Conservation (phyloP, 495 filamentous ascomycete genomes). For the Neurospora sp. region DNA sequence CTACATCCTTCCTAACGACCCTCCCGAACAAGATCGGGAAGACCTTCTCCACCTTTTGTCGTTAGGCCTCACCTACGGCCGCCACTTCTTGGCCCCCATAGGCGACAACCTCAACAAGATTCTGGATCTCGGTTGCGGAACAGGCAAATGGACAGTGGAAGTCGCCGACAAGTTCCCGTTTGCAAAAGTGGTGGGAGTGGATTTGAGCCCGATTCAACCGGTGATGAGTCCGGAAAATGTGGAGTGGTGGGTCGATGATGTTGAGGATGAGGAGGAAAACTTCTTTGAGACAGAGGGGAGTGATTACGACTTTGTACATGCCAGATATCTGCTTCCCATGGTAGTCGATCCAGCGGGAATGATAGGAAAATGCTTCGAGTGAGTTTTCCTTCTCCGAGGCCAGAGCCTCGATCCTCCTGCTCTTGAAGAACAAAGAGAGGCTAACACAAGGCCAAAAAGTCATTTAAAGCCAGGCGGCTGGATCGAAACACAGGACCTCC, state of each 20-base stretch:
- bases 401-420: too few relatives aligned
- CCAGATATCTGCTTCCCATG: conserved; percentile 27
- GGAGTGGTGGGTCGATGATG: conserved; percentile 33
- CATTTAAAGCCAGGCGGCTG: conserved; percentile 38
- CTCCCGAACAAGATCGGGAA: conserved; percentile 17
- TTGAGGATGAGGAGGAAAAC: conserved; percentile 28
- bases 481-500: conserved; percentile 42
- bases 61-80: conserved; percentile 35
- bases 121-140: conserved; percentile 55
- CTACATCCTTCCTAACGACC: conserved; percentile 20
- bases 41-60: conserved; percentile 49
- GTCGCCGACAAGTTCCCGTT: conserved; percentile 29
- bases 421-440: neutral
- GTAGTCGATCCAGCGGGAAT: conserved; percentile 33
- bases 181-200: conserved; percentile 23
- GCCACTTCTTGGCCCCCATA: conserved; percentile 45
- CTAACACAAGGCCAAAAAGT: conserved; percentile 4
- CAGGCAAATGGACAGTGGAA: conserved; percentile 53
- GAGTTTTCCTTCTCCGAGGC: conserved; percentile 1
- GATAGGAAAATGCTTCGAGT: conserved; percentile 17
- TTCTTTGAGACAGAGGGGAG: neutral
- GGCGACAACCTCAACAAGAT: conserved; percentile 35
- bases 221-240: conserved; percentile 27
- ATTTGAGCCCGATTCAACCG: conserved; percentile 31
- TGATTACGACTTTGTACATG: conserved; percentile 28